Percentiles rank a stretch among this genome's conserved stretches.
phyloP scores from a whole-genome alignment of 805 yeast genomes.

The Kluyveromyces aestuarii region DNA sequence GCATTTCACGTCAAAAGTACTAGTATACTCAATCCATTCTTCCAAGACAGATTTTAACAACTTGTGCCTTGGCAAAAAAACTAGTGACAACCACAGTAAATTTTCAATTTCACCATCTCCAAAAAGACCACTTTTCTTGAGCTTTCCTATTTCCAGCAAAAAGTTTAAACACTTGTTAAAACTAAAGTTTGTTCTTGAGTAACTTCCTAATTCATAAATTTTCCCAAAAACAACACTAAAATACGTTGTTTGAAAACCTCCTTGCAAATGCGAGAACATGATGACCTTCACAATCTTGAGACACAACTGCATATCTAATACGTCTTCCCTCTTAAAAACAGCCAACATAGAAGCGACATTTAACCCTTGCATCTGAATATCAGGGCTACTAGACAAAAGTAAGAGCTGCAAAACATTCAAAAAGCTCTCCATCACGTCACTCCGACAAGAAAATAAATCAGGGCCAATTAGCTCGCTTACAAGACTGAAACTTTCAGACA shows the following conservation, averaged over 20 bases:
- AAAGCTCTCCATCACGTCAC: constrained; percentile 23
- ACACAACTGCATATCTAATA: constrained; percentile 24
- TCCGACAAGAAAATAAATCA: constrained; percentile 30
- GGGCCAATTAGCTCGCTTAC: constrained; percentile 54
- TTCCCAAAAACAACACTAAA: neutral
- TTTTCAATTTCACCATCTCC: constrained; percentile 35
- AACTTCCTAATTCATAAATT: neutral
- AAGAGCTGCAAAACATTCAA: constrained; percentile 31
- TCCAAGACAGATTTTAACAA: constrained; percentile 38
- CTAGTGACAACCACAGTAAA: constrained; percentile 53
- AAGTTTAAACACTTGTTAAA: constrained; percentile 39
- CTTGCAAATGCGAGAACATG: constrained; percentile 2
- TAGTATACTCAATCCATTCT: constrained; percentile 53
- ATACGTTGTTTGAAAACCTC: neutral
- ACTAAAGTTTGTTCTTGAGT: neutral
- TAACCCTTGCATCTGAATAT: constrained; percentile 16
- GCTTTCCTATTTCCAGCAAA: constrained; percentile 49
- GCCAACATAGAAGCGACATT: constrained; percentile 20
- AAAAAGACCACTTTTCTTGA: constrained; percentile 40
- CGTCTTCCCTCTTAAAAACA: constrained; percentile 17
- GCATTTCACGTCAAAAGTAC: constrained; percentile 39
- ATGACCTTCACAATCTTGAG: constrained; percentile 15
- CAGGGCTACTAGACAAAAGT: constrained; percentile 28
- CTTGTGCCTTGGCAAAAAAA: constrained; percentile 34
- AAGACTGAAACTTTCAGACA: constrained; percentile 37